Evolutionary conservation across 2,329 filamentous ascomycete species (phyloP), one percentile per base, ranked within the genome.

Genomic region (Phoma sp.): DNA sequence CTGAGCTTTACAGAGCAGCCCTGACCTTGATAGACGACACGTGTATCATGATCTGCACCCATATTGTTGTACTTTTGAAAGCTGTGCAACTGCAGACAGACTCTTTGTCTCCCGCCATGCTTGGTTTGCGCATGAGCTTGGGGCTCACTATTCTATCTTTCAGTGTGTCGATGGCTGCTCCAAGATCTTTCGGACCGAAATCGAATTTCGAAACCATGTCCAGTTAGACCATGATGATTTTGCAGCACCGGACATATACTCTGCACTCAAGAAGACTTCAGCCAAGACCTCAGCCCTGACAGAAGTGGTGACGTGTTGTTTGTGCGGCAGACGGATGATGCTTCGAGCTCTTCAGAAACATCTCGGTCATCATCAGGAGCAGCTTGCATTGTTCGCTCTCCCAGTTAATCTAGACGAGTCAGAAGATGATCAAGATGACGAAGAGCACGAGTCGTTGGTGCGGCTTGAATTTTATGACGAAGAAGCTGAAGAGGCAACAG

Each of bases 1-100:
- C 5, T 12, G 7, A 11, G 28, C 10, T 9, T n/a, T n/a, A 1
- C 7, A 17, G 26, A 6, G 6, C 10, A 1, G 5, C 2, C 36
- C 42, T 56, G 38, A 57, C 20, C 1, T 7, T 1, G 4, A n/a
- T n/a, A 66, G 64, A 29, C 53, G 60, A 40, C 65, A 67, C 32
- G 52, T 68, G 1, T 69, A 63, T 34, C 53, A 57, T 30, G 65
- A 69, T 42, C 51, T 69, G 4, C 65, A 66, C 32, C 61, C 62
- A 2, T 67, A 66, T 34, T 60, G 53, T 17, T 69, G 67, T 29
- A 69, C 65, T 0, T 66, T 60, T 23, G 54, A 64, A 25, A 9
- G 60, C 7, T 70, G 61, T 21, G 37, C 52, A 4, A 64, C 58
- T 20, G 56, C 61, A 7, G 61, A 67, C 26, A 57, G 60, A n/a